Percentiles rank a stretch among this genome's conserved stretches.
phyloP scores from a whole-genome alignment of 78 protist species.

The Dictyostelium intermedium region DNA sequence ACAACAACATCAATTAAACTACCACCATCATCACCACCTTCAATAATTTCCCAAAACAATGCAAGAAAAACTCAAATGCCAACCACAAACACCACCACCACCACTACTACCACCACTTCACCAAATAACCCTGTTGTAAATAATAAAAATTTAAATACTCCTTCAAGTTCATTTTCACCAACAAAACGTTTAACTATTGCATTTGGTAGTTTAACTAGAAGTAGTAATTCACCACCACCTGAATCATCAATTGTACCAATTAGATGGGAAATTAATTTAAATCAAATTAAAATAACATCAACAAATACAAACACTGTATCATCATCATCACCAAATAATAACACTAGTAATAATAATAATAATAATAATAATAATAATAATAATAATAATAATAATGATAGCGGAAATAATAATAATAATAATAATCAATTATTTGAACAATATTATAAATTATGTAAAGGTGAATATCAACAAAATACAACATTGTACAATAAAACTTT shows the following conservation, averaged over 20 bases:
- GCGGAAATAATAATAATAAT: neutral
- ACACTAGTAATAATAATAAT: too few species aligned
- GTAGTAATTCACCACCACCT: neutral
- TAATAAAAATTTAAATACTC: neutral
- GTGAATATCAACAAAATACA: neutral
- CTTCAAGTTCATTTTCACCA: neutral
- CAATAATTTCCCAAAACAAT: neutral
- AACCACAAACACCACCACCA: neutral
- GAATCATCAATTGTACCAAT: constrained; percentile 3
- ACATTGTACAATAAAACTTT: neutral
- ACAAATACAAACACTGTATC: neutral
- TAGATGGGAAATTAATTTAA: constrained; percentile 47
- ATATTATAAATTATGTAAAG: neutral
- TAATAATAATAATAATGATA: neutral
- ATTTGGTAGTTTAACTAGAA: constrained; percentile 23
- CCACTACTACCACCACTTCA: neutral
- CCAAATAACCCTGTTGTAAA: neutral
- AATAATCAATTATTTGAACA: constrained; percentile 3
- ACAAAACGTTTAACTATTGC: constrained; percentile 27
- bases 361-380: too few species aligned
- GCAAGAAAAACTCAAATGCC: neutral
- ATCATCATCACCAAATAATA: neutral
- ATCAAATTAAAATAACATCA: neutral
- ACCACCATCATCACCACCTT: neutral
- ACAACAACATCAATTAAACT: neutral